phyloP scores from a whole-genome alignment of 176 grass and related monocot species.

The Phragmites australis region DNA sequence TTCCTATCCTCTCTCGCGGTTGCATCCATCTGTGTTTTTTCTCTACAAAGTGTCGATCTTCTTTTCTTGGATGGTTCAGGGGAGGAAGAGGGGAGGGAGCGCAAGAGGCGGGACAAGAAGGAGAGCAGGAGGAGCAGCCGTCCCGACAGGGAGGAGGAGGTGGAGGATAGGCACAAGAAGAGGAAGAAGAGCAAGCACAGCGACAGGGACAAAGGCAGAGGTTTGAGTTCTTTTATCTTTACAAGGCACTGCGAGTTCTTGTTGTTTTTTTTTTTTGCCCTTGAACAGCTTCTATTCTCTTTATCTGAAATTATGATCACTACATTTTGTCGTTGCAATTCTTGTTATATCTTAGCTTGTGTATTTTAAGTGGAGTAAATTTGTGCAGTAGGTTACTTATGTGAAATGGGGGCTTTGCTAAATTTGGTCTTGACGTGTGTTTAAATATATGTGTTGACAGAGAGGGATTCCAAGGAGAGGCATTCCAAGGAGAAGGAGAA shows the following conservation, averaged over 20 bases:
- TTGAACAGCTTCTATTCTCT: neutral
- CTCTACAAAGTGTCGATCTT: neutral
- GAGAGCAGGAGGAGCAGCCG: constrained; percentile 43
- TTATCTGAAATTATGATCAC: neutral
- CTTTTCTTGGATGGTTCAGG: constrained; percentile 46
- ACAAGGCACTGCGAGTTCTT: neutral
- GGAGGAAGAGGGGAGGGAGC: constrained; percentile 66
- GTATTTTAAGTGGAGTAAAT: neutral
- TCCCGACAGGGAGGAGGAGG: constrained; percentile 39
- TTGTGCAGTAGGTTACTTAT: neutral
- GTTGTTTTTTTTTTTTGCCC: neutral
- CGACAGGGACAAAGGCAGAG: constrained; percentile 64
- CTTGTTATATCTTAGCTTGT: neutral
- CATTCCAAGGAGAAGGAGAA: constrained; percentile 46
- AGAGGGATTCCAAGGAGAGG: constrained; percentile 46
- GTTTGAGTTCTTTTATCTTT: constrained; percentile 40
- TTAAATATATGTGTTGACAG: constrained; percentile 16
- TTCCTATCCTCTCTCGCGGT: neutral
- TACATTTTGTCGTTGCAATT: neutral
- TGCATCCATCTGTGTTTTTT: neutral
- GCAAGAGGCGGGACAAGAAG: constrained; percentile 51
- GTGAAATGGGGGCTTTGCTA: neutral
- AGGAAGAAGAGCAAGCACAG: constrained; percentile 63
- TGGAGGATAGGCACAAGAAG: constrained; percentile 40
- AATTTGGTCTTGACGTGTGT: constrained; percentile 3